A percentile compares a stretch with the other conserved stretches of the same genome.
phyloP scores from a whole-genome alignment of 352 stramenopile species.

The Globisporangium splendens region DNA sequence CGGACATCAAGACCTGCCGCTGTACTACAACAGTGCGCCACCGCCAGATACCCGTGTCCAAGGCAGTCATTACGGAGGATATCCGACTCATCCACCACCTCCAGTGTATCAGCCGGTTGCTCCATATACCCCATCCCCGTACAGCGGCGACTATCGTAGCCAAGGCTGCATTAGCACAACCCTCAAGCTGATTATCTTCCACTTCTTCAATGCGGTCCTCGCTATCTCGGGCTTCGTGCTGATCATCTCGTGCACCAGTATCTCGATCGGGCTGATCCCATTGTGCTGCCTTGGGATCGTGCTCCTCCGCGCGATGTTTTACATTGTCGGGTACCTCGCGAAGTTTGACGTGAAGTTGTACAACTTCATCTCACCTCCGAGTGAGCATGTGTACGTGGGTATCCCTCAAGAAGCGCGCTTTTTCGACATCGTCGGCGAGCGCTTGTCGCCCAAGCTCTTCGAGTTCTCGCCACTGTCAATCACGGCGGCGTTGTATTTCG shows the following conservation, averaged over 20 bases:
- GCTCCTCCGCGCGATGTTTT: conserved; percentile 50
- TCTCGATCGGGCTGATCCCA: conserved; percentile 42
- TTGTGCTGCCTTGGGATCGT: conserved; percentile 64
- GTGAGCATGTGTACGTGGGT: conserved; percentile 44
- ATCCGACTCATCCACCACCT: conserved; percentile 15
- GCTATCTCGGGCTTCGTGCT: conserved; percentile 43
- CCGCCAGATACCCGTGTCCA: conserved; percentile 4
- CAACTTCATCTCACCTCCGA: conserved; percentile 47
- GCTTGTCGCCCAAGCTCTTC: conserved; percentile 43
- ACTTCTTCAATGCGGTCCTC: conserved; percentile 56
- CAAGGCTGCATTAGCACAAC: conserved; percentile 34
- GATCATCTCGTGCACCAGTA: conserved; percentile 35
- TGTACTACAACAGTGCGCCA: conserved; percentile 4
- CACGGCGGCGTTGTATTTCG: conserved; percentile 59
- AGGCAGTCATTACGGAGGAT: not conserved
- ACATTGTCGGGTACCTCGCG: conserved; percentile 41
- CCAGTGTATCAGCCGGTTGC: conserved; percentile 11
- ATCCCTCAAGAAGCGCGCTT: conserved; percentile 36
- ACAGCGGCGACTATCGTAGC: conserved; percentile 20
- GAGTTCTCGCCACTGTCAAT: conserved; percentile 60
- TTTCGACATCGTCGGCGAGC: conserved; percentile 28
- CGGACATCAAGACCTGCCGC: not conserved
- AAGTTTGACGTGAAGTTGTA: conserved; percentile 58
- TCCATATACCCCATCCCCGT: conserved; percentile 17
- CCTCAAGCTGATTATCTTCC: conserved; percentile 55